Base-by-base conservation (phyloP, 2,329 filamentous ascomycete genomes). In the Diaporthe longicolla region DNA sequence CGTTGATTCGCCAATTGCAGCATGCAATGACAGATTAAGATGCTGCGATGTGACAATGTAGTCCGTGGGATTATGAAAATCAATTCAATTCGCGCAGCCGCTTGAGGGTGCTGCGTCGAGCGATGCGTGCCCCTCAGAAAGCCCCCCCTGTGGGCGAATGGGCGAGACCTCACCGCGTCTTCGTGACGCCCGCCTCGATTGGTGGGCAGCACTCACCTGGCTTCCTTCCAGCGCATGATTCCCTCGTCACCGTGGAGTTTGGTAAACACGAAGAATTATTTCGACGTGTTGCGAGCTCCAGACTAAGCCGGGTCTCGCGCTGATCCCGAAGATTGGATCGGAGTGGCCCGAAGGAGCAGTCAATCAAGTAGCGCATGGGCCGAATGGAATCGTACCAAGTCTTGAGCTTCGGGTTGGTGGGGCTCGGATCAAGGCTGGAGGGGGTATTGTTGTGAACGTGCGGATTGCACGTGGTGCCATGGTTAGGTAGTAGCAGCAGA, bases 1-100 rank as follows among this genome's bases (percentile, higher is more conserved):
- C 37, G 40, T 10, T 72, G 58, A 72, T 68, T 68, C 54, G 69
- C 26, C 70, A 43, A 68, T 74, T 37, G 43, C 55, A 54, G 37
- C 40, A 29, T 72, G 70, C 54, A 66, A 52, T 24, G 43, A 43
- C 55, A 59, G 55, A 61, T 48, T 58, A 26, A 58, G 54, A 58
- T 70, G 45, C 43, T 63, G 48, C 63, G 48, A 40, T 68, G 63
- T 68, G 63, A 40, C 63, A 68, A 17, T 32, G 26, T 54, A 68
- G 63, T 40, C 48, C 48, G 63, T 68, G 63, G 32, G 48, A 68
- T 26, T 21, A n/a, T 68, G 63, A 63, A 63, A 1, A 68, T 10
- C 8, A 26, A 26, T 54, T 37, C 29, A 35, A 54, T 29, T 21
- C 40, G 32, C 21, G 48, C 21, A 66, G 45, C 45, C 45, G 45